Evolutionary conservation across 305 asterid species (phyloP), one percentile per base, ranked within the genome.

Genomic region (Ilex paraguariensis): DNA sequence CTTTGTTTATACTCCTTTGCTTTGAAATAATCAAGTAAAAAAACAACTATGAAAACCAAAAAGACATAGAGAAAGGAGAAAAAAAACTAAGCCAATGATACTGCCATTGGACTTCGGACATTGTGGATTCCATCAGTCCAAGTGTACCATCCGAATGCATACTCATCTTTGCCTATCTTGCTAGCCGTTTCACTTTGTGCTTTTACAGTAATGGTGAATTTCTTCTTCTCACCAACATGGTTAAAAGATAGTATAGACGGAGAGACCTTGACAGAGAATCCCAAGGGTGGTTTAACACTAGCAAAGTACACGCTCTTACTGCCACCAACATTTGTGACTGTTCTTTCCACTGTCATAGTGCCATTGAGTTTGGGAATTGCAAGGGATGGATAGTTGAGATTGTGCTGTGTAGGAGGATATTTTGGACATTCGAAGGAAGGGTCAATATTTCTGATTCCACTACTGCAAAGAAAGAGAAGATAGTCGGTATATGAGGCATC

Each of bases 351-450:
- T 6, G 81, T 75, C 54, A 74, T 76, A 0, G 76, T 61, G 45
- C 74, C 80, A 11, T 71, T 73, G 66, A 91, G 87, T 13, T 62
- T 55, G 0, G 96, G 91, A 67, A 92, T 72, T 3, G 94, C 88
- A 14, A 88, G 67, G 6, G 98, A 86, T 2, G 98, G 96, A 48
- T 86, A 91, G 61, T 91, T 91, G 50, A 91, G 85, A 64, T 79
- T 66, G 10, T 48, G 57, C 0, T 84, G 79, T 10, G 76, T 56
- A 5, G 75, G 71, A 21, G 88, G 61, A 31, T 65, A 61, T 10
- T 65, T 63, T 6, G 88, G 91, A 69, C 96, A 91, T 57, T 54
- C 70, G 74, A 81, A 83, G 32, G 79, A 62, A 32, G 70, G 55
- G 59, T 66, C 82, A n/a, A 79, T 45, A 64, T 63, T 67, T 46